These are phyloP conservation scores for Pythium phragmitis DNA, from an alignment of 352 stramenopile genomes.

Conservation along the genomic window DNA sequence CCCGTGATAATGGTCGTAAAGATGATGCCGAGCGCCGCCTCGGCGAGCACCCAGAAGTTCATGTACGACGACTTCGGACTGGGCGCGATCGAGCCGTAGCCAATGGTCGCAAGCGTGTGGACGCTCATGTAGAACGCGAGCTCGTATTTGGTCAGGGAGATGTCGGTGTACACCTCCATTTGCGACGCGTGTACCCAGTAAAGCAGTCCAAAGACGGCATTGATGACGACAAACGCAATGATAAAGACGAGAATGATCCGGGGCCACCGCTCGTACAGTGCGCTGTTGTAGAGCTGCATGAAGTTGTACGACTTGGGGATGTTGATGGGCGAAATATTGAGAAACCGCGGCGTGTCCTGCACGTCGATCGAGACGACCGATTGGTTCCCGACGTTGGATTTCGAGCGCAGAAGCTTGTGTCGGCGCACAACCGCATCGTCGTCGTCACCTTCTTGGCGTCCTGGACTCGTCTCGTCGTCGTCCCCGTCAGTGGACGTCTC, in stretches of 20 bases:
- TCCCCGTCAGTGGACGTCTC: conserved; percentile 10
- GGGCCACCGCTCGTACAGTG: conserved; percentile 69
- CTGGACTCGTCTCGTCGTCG: conserved; percentile 2
- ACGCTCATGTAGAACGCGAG: conserved; percentile 80
- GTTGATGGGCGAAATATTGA: conserved; percentile 66
- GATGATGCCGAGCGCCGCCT: conserved; percentile 76
- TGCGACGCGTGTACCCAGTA: conserved; percentile 49
- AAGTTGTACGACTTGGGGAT: conserved; percentile 84
- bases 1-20: conserved; percentile 81
- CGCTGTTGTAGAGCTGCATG: conserved; percentile 76
- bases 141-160: conserved; percentile 56
- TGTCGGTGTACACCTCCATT: conserved; percentile 46
- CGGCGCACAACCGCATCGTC: conserved; percentile 17
- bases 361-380: conserved; percentile 71
- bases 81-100: conserved; percentile 72
- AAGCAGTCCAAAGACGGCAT: conserved; percentile 57
- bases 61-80: conserved; percentile 54
- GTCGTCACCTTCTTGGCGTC: not conserved
- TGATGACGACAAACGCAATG: conserved; percentile 63
- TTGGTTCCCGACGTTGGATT: conserved; percentile 18
- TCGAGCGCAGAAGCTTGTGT: conserved; percentile 9
- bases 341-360: conserved; percentile 76
- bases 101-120: conserved; percentile 79
- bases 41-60: conserved; percentile 77
- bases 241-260: conserved; percentile 75